Conservation (phyloP, 1,284 basidiomycete genomes). For the Cutaneotrichosporon dermatis region DNA sequence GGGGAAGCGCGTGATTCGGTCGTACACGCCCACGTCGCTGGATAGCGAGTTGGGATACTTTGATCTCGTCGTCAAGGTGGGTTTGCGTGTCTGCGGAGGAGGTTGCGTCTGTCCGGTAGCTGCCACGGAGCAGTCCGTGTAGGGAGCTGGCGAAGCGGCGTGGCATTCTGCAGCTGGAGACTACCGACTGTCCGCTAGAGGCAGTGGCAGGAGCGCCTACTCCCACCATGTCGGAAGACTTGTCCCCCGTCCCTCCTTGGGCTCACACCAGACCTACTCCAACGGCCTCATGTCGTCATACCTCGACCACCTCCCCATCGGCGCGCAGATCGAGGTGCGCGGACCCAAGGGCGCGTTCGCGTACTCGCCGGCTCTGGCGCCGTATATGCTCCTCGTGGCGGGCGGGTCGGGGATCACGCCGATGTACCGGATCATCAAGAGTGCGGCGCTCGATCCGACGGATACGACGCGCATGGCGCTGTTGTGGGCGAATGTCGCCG, state of each 20-base stretch:
- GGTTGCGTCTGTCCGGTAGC: not conserved
- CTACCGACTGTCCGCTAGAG: too few relatives aligned
- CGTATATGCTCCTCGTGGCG: constrained; percentile 90
- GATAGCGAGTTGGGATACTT: constrained; percentile 91
- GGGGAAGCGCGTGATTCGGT: constrained; percentile 83
- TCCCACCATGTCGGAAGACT: too few relatives aligned
- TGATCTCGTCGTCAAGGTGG: constrained; percentile 95
- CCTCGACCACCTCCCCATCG: constrained; percentile 73
- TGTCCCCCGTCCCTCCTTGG: too few relatives aligned
- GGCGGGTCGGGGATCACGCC: constrained; percentile 92
- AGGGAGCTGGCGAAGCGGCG: not conserved
- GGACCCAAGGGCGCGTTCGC: constrained; percentile 93
- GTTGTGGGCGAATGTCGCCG: constrained; percentile 93
- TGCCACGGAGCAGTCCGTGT: not conserved
- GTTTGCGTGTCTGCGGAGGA: too few relatives aligned
- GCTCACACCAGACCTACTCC: constrained; percentile 70
- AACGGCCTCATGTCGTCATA: constrained; percentile 92
- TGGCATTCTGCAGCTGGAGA: too few relatives aligned
- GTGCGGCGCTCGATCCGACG: constrained; percentile 74
- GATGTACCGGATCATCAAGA: constrained; percentile 90
- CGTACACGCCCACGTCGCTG: constrained; percentile 91
- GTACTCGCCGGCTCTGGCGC: constrained; percentile 64
- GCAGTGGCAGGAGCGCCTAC: too few relatives aligned
- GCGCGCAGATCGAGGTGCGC: constrained; percentile 81
- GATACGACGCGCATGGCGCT: constrained; percentile 78